Evolutionary conservation across 495 filamentous ascomycete species (phyloP).

Genomic region (Glarea lozoyensis): DNA sequence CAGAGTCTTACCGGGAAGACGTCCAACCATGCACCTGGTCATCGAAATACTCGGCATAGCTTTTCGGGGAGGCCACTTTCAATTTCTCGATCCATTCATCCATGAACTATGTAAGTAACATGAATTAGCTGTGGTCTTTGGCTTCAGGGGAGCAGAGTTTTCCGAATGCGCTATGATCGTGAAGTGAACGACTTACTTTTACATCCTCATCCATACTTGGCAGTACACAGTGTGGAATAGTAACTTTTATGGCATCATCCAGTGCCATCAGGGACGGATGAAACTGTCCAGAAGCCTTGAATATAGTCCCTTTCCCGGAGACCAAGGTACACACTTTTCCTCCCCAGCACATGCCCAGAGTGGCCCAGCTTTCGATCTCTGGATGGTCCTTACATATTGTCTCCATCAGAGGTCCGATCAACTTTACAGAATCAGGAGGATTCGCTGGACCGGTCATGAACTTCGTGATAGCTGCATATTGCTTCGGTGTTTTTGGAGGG

Average conservation of each 20-base stretch:
- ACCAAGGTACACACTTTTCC: slow-evolving; percentile 55
- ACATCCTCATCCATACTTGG: slow-evolving; percentile 57
- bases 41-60: slow-evolving; percentile 62
- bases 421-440: not conserved
- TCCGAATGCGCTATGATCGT: too few species aligned
- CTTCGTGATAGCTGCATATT: slow-evolving; percentile 61
- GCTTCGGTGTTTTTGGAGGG: slow-evolving; percentile 76
- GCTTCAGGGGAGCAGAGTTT: not conserved
- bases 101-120: not conserved
- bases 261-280: slow-evolving; percentile 86
- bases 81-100: slow-evolving; percentile 35
- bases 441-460: slow-evolving; percentile 53
- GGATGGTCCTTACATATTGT: slow-evolving; percentile 46
- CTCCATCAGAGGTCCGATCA: slow-evolving; percentile 34
- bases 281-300: slow-evolving; percentile 56
- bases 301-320: slow-evolving; percentile 48
- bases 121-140: not conserved
- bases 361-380: slow-evolving; percentile 63
- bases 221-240: slow-evolving; percentile 53
- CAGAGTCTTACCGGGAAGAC: slow-evolving; percentile 48
- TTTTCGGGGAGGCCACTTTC: slow-evolving; percentile 40
- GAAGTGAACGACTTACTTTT: slow-evolving; percentile 31
- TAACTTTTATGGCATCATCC: slow-evolving; percentile 55
- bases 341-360: slow-evolving; percentile 88
- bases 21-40: slow-evolving; percentile 87